Evolutionary conservation across 192 early-diverging fungal genomes (phyloP), one percentile per base, ranked within the genome.

Genomic region (Coemansia sp.): DNA sequence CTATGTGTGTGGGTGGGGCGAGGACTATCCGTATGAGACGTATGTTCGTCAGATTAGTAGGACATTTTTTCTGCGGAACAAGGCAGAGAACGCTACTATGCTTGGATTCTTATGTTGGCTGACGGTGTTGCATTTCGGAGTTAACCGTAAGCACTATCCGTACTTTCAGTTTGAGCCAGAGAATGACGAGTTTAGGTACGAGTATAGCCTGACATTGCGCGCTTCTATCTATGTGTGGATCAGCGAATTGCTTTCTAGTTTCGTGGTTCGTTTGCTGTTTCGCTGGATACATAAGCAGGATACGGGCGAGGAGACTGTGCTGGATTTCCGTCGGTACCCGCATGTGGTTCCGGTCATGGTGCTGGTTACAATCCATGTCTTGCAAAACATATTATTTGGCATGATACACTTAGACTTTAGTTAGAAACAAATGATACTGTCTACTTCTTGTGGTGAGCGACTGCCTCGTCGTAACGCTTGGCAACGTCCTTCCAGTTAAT

Each of bases 401-500:
- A 75, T 89, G 46, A 85, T 92, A 24, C 79, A 84, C 34, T 80
- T 92, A 18, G 80, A 87, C 66, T 90, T 88, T 53, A 73, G 71
- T 43, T 81, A 75, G 52, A 5, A 15, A 27, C 27, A 27, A 20
- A 66, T 1, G 18, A 62, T 8, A 50, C 5, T 24, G 18, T 20
- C 20, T 27, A 60, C 44, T 34, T 64, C 53, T 55, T 55, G n/a
- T 66, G 18, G 62, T 68, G 47, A 22, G 73, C 67, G 10, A 75
- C 70, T 5, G 81, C 92, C 61, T 89, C 90, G 69, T 89, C 89
- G 78, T 91, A 95, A 68, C 96, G 90, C 68, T 90, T 90, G 58
- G 89, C 87, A 39, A 98, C 96, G 67, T 93, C 92, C 89, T 96
- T 94, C 97, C 97, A 98, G 93, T 98, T 98, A 75, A 98, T 85